Evolutionary conservation across 2,329 filamentous ascomycete genomes (phyloP).

Genomic region (Aurifilum marmelostoma): DNA sequence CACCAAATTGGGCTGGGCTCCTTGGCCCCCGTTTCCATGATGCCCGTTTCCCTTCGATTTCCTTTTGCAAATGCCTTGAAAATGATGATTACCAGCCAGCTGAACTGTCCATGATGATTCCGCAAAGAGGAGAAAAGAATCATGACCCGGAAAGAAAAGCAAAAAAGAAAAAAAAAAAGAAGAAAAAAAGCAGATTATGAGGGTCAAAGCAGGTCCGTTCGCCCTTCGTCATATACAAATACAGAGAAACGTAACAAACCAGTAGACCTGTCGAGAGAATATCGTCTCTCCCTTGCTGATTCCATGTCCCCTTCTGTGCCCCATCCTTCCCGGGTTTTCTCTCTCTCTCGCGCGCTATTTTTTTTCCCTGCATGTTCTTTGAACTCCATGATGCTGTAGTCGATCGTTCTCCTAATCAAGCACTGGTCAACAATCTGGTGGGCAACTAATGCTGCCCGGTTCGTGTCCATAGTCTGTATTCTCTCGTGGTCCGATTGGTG

Average conservation of each 20-base stretch:
- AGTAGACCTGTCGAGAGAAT: constrained; percentile 15
- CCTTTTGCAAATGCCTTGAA: neutral
- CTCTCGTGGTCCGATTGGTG: neutral
- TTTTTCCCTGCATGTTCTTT: neutral
- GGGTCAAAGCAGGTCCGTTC: neutral
- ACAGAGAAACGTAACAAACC: neutral
- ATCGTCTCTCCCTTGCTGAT: constrained; percentile 20
- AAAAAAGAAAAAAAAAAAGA: neutral
- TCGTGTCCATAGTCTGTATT: neutral
- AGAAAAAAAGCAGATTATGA: neutral
- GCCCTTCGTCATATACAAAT: neutral
- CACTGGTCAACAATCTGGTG: neutral
- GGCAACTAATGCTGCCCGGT: neutral
- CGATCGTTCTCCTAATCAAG: constrained; percentile 6
- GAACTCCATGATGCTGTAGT: constrained; percentile 23
- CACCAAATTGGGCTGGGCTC: neutral
- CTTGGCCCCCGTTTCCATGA: neutral
- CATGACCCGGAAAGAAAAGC: no score
- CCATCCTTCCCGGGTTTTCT: neutral
- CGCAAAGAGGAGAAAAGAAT: neutral
- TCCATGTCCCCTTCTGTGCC: constrained; percentile 3
- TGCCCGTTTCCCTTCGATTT: neutral
- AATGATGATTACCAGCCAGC: neutral
- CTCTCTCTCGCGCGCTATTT: neutral
- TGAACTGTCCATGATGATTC: neutral